Percentiles rank a stretch among this genome's conserved stretches.
Conservation (phyloP, 805 yeast species). For the Kluyveromyces aestuarii region DNA sequence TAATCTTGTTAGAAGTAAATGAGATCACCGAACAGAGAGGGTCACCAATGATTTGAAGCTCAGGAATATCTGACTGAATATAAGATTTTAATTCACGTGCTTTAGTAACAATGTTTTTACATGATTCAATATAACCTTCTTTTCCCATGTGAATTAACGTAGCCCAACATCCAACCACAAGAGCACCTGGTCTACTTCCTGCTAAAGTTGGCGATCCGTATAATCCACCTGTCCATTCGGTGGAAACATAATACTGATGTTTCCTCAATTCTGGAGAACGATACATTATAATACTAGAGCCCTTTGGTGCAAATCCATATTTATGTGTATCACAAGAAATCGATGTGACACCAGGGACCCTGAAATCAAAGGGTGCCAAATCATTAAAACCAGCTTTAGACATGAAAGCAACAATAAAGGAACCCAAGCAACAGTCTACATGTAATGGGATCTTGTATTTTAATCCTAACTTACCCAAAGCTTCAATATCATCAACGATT, state of each 20-base stretch:
- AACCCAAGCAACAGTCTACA: slow-evolving; percentile 94
- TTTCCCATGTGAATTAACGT: slow-evolving; percentile 76
- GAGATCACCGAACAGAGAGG: slow-evolving; percentile 79
- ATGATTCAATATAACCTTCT: slow-evolving; percentile 65
- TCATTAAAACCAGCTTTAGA: slow-evolving; percentile 46
- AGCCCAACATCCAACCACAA: slow-evolving; percentile 98
- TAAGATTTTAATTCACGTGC: slow-evolving; percentile 48
- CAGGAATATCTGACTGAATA: slow-evolving; percentile 40
- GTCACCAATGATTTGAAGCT: slow-evolving; percentile 69
- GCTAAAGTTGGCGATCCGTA: slow-evolving; percentile 96
- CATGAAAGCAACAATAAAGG: slow-evolving; percentile 78
- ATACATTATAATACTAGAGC: slow-evolving; percentile 89
- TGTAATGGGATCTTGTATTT: slow-evolving; percentile 74
- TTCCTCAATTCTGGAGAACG: slow-evolving; percentile 56
- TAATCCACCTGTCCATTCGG: slow-evolving; percentile 91
- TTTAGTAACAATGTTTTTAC: slow-evolving; percentile 57
- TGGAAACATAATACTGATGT: slow-evolving; percentile 73
- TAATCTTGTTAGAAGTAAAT: slow-evolving; percentile 52
- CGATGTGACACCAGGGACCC: slow-evolving; percentile 88
- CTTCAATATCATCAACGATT: slow-evolving; percentile 79
- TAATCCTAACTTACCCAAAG: slow-evolving; percentile 51
- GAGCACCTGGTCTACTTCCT: slow-evolving; percentile 94
- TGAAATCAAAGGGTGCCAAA: slow-evolving; percentile 61
- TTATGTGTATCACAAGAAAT: slow-evolving; percentile 99
- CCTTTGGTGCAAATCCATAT: slow-evolving; percentile 97